Evolutionary conservation across 495 filamentous ascomycete genomes (phyloP).

Genomic region (Saxophila tyrrhenica): DNA sequence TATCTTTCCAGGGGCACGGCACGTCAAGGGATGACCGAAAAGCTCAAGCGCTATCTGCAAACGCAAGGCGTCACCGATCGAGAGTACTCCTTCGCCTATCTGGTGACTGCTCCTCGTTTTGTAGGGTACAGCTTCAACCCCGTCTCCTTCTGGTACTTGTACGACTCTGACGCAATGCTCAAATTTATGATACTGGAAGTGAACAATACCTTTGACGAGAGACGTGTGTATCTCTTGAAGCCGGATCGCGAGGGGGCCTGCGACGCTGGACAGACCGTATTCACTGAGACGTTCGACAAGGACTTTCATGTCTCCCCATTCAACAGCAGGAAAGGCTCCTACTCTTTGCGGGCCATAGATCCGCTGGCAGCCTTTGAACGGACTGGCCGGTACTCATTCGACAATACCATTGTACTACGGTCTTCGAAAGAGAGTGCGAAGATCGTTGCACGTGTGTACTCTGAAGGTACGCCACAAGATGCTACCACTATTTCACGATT

Average conservation of each 20-base stretch:
- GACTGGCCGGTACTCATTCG: conserved; percentile 28
- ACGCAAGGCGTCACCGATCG: conserved; percentile 31
- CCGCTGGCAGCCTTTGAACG: conserved; percentile 35
- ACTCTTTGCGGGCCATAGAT: conserved; percentile 44
- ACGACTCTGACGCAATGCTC: conserved; percentile 45
- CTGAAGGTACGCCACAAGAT: conserved; percentile 38
- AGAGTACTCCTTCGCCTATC: conserved; percentile 51
- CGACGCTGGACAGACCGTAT: conserved; percentile 7
- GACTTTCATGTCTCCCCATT: conserved; percentile 69
- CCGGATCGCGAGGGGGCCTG: neutral
- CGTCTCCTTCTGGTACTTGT: conserved; percentile 74
- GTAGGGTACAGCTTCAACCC: conserved; percentile 65
- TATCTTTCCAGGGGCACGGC: conserved; percentile 44
- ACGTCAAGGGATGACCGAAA: conserved; percentile 40
- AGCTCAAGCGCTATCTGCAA: conserved; percentile 47
- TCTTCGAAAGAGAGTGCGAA: conserved; percentile 46
- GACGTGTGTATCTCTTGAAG: conserved; percentile 41
- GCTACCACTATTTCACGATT: conserved; percentile 33
- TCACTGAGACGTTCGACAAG: conserved; percentile 47
- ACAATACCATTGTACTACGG: conserved; percentile 45
- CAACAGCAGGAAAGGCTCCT: conserved; percentile 51
- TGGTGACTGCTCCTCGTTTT: conserved; percentile 57
- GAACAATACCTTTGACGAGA: conserved; percentile 68
- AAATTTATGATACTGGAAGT: conserved; percentile 62
- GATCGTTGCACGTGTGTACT: conserved; percentile 42